phyloP scores from a whole-genome alignment of 768 basidiomycete species.

The Pulveroboletus sp. region DNA sequence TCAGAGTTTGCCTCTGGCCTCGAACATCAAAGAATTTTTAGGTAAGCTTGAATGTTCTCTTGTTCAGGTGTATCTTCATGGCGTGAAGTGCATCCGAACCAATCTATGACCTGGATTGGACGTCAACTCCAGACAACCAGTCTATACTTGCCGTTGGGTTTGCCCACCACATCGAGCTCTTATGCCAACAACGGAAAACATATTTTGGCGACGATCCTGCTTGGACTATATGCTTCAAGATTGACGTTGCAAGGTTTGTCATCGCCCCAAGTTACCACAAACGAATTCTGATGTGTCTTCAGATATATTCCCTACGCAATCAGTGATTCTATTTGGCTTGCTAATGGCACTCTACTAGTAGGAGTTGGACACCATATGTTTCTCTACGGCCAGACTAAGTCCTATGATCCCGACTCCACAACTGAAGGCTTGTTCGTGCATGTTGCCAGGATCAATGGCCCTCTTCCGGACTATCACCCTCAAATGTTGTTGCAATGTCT shows the following conservation, averaged over 20 bases:
- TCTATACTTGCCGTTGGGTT: conserved; percentile 93
- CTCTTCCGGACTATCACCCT: conserved; percentile 89
- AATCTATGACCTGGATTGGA: conserved; percentile 90
- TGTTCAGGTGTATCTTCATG: background rate
- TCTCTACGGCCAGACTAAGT: conserved; percentile 59
- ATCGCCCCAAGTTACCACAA: background rate
- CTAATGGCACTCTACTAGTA: conserved; percentile 77
- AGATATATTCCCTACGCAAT: conserved; percentile 80
- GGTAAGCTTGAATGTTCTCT: conserved; percentile 37
- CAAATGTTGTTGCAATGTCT: conserved; percentile 91
- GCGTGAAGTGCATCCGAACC: conserved; percentile 40
- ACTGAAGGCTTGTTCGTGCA: conserved; percentile 71
- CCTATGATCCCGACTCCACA: conserved; percentile 17
- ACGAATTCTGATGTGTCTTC: background rate
- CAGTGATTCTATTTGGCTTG: conserved; percentile 88
- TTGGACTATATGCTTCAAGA: conserved; percentile 69
- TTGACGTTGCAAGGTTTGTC: conserved; percentile 70
- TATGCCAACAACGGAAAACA: conserved; percentile 91
- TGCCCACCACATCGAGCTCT: conserved; percentile 69
- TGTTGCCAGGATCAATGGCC: conserved; percentile 81
- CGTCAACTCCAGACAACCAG: conserved; percentile 83
- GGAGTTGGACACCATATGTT: conserved; percentile 83
- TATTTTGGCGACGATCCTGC: conserved; percentile 83
- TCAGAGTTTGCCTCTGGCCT: conserved; percentile 91
- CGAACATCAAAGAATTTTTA: conserved; percentile 65